A percentile compares a stretch with the other conserved stretches of the same genome.
phyloP scores from a whole-genome alignment of 768 basidiomycete species.

The Nevesoporus exiguus region DNA sequence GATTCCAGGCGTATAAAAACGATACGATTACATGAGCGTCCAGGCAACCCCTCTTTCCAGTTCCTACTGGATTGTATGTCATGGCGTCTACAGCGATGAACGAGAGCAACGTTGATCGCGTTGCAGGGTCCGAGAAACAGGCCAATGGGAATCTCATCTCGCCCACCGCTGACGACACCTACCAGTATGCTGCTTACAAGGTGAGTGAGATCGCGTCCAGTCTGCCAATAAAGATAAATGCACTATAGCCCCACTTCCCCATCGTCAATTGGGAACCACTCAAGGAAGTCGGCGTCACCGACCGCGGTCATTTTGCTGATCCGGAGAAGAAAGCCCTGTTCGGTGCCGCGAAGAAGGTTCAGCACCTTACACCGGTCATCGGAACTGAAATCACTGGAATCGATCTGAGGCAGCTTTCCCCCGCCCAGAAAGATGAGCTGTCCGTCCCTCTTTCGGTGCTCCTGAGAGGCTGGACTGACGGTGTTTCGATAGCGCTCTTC shows the following conservation, averaged over 20 bases:
- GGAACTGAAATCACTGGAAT: slow-evolving; percentile 74
- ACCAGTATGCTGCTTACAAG: slow-evolving; percentile 58
- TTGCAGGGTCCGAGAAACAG: slow-evolving; percentile 25
- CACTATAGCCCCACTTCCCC: slow-evolving; percentile 58
- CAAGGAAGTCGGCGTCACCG: slow-evolving; percentile 52
- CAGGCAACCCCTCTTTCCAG: not conserved
- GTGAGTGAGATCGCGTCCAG: slow-evolving; percentile 31
- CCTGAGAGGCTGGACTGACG: slow-evolving; percentile 6
- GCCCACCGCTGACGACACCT: slow-evolving; percentile 49
- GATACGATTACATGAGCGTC: not conserved
- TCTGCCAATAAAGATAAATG: not conserved
- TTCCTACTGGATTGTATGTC: not conserved
- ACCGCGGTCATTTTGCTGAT: slow-evolving; percentile 68
- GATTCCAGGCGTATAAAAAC: slow-evolving; percentile 15
- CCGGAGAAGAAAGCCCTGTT: slow-evolving; percentile 64
- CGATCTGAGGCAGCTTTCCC: slow-evolving; percentile 66
- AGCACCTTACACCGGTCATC: slow-evolving; percentile 65
- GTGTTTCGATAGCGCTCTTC: slow-evolving; percentile 48
- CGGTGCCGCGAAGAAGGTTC: slow-evolving; percentile 61
- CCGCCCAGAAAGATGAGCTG: slow-evolving; percentile 77
- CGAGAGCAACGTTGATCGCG: slow-evolving; percentile 26
- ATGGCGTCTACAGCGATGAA: slow-evolving; percentile 54
- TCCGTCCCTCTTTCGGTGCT: slow-evolving; percentile 32
- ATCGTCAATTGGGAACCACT: slow-evolving; percentile 63
- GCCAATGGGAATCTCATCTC: slow-evolving; percentile 21